Evolutionary conservation across 2,329 filamentous ascomycete species (phyloP), one percentile per base, ranked within the genome.

Genomic region (Ophiostoma ulmi): DNA sequence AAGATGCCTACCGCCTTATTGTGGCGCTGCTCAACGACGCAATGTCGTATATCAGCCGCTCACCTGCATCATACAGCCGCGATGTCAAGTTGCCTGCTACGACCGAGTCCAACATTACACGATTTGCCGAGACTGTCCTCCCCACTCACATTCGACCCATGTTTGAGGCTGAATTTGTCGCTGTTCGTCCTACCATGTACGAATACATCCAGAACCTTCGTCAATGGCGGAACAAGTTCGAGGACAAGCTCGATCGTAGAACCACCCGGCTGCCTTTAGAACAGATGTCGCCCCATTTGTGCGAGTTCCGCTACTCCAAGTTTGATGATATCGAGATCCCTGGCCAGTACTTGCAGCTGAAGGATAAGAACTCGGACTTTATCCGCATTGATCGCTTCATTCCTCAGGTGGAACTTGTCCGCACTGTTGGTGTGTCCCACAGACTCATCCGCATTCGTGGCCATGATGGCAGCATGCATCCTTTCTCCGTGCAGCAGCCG

Each of bases 361-460:
- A 95, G 80, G 96, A 99, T 77, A 99, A 98, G 86, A 99, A 99
- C 79, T 93, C 97, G 76, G 95, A 99, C 79, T 99, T 99, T 78
- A 90, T 99, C 74, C 91, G 94, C 65, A 98, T 99, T 74, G 96
- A 99, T 79, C 91, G 94, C 35, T 99, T 99, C 87, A 81, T 99
- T 76, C 94, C 96, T 11, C 92, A 95, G 74, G 93, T 99, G 26
- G 94, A 99, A 75, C 85, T 98, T 69, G 92, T 99, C 61, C 90
- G 95, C 70, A 92, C 91, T 11, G 93, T 97, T 75, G 93, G 93
- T 70, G 90, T 94, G 39, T 98, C 94, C 68, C 94, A 98, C 80
- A 89, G 95, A 41, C 88, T 96, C 66, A 86, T 99, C 75, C 97
- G 93, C 82, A 98, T 99, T 78, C 91, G 96, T 74, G 96, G 95